These are phyloP conservation scores for Ogataea dorogensis DNA, from an alignment of 805 yeast genomes.

Conservation along the genomic window DNA sequence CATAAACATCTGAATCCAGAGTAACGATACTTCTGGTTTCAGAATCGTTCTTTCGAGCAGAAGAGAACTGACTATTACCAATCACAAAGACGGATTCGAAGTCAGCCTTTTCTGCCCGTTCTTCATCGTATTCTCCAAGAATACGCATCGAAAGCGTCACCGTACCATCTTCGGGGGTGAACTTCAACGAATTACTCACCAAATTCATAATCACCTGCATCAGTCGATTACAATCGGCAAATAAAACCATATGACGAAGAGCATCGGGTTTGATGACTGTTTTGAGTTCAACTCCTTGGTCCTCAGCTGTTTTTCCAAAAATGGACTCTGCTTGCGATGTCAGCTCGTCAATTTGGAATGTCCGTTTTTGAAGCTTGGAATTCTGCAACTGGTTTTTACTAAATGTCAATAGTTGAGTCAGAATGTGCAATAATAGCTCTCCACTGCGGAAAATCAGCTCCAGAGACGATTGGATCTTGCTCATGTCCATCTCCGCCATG, in stretches of 20 bases:
- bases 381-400: slow-evolving; percentile 88
- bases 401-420: slow-evolving; percentile 88
- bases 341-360: slow-evolving; percentile 76
- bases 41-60: slow-evolving; percentile 3
- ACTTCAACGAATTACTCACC: slow-evolving; percentile 86
- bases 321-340: slow-evolving; percentile 83
- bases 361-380: slow-evolving; percentile 77
- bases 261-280: slow-evolving; percentile 62
- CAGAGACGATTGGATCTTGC: slow-evolving; percentile 68
- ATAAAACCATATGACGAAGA: slow-evolving; percentile 60
- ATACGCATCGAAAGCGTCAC: slow-evolving; percentile 63
- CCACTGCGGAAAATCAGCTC: slow-evolving; percentile 89
- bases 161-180: slow-evolving; percentile 85
- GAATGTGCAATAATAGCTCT: slow-evolving; percentile 79
- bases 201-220: slow-evolving; percentile 91
- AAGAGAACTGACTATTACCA: slow-evolving; percentile 4
- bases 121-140: slow-evolving; percentile 70
- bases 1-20: slow-evolving; percentile 34
- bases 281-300: slow-evolving; percentile 67
- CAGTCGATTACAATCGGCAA: slow-evolving; percentile 88
- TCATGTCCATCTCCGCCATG: slow-evolving; percentile 75
- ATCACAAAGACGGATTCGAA: slow-evolving; percentile 48
- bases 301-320: slow-evolving; percentile 75
- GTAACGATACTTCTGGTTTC: slow-evolving; percentile 29
- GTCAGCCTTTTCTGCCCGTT: slow-evolving; percentile 40